Conservation (phyloP, 495 filamentous ascomycete species). For the Diplogelasinospora grovesii region DNA sequence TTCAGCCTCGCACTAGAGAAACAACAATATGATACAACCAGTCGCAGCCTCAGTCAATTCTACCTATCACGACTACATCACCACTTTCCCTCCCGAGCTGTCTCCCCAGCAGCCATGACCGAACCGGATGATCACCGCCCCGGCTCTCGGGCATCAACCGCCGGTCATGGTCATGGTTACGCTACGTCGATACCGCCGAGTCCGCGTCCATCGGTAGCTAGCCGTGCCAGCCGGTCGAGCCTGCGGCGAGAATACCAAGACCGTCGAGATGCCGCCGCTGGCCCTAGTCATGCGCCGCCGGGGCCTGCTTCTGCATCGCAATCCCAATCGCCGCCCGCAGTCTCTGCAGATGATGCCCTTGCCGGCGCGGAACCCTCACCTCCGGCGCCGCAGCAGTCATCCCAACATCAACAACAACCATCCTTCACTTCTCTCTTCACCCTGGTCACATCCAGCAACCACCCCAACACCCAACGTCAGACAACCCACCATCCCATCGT, state of each 20-base stretch:
- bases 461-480: constrained; percentile 17
- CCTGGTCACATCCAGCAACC: constrained; percentile 46
- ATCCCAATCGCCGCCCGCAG: constrained; percentile 10
- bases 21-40: constrained; percentile 8
- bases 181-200: constrained; percentile 19
- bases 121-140: constrained; percentile 18
- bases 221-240: constrained; percentile 21
- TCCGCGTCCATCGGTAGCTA: constrained; percentile 22
- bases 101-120: constrained; percentile 12
- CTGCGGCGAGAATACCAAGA: constrained; percentile 24
- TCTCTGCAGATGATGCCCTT: not conserved
- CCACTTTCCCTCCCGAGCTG: not conserved
- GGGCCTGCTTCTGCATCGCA: constrained; percentile 13
- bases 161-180: constrained; percentile 11
- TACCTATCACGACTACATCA: constrained; percentile 1
- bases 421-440: constrained; percentile 62
- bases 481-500: constrained; percentile 68
- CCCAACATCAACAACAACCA: constrained; percentile 21
- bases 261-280: constrained; percentile 8
- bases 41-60: not conserved
- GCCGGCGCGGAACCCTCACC: constrained; percentile 3
- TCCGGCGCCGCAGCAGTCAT: constrained; percentile 2
- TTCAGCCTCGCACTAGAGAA: not conserved
- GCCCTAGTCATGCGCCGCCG: not conserved
- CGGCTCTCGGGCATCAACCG: constrained; percentile 20